Conservation (phyloP, 495 filamentous ascomycete species). For the Chlorociboria aeruginascens region DNA sequence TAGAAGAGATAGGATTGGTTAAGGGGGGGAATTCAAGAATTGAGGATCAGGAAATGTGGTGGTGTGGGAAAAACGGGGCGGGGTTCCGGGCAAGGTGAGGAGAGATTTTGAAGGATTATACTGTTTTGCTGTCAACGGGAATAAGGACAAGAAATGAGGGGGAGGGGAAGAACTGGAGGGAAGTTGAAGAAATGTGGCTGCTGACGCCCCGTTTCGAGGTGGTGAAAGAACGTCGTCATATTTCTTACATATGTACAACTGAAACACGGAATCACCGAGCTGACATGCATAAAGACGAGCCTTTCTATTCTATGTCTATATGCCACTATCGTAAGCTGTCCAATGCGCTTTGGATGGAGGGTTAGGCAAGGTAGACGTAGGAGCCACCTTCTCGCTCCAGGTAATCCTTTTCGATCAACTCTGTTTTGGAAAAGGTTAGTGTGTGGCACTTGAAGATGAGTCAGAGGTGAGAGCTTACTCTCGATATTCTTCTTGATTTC, state of each 20-base stretch:
- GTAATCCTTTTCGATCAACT: constrained; percentile 92
- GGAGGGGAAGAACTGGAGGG: no score
- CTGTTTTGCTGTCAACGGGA: no score
- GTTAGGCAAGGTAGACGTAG: constrained; percentile 76
- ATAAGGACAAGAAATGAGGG: no score
- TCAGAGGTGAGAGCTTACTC: constrained; percentile 40
- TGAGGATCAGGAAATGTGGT: no score
- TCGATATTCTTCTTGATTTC: constrained; percentile 97
- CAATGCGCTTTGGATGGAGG: neutral
- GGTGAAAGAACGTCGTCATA: no score
- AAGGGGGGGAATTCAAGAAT: no score
- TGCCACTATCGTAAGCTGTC: neutral
- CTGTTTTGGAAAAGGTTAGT: constrained; percentile 21
- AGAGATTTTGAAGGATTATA: no score
- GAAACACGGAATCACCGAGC: neutral
- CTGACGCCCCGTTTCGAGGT: no score
- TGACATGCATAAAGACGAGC: neutral
- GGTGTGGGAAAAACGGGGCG: no score
- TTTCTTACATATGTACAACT: neutral
- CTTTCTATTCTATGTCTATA: neutral
- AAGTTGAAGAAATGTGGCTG: no score
- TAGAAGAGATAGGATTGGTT: no score
- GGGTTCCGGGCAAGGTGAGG: no score
- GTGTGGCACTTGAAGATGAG: neutral
- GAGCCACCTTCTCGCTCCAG: constrained; percentile 72